These are phyloP conservation scores for Cyclotella baltica DNA, from an alignment of 108 stramenopile genomes.

Conservation along the genomic window DNA sequence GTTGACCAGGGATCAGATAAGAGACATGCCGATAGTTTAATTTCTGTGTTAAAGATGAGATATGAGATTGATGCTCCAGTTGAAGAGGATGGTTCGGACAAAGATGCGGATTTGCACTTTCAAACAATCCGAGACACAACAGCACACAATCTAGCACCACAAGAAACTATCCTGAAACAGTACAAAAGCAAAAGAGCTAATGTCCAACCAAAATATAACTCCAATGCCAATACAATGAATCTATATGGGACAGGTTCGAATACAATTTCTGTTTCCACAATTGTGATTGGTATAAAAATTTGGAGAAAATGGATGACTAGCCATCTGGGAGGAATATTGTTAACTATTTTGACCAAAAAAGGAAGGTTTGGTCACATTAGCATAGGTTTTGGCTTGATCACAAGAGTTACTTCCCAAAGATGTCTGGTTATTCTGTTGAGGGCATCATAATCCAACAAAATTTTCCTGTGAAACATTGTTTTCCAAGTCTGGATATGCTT, in stretches of 20 bases:
- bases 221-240: not conserved
- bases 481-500: constrained; percentile 20
- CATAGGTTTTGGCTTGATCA: constrained; percentile 21
- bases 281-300: constrained; percentile 10
- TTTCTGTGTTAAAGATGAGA: not conserved
- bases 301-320: not conserved
- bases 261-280: constrained; percentile 8
- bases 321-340: constrained; percentile 20
- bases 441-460: constrained; percentile 13
- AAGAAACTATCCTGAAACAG: not conserved
- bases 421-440: constrained; percentile 13
- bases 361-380: constrained; percentile 15
- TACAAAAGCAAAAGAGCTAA: constrained; percentile 7
- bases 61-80: not conserved
- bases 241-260: constrained; percentile 7
- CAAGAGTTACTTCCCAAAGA: constrained; percentile 12
- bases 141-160: not conserved
- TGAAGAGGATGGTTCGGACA: not conserved
- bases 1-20: not conserved
- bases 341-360: not conserved
- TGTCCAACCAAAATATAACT: constrained; percentile 1
- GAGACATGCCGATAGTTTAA: not conserved
- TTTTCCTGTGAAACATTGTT: constrained; percentile 21
- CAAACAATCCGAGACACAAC: not conserved
- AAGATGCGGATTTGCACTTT: not conserved